A percentile compares a stretch with the other conserved stretches of the same genome.
These are phyloP conservation scores for Quercus phellos DNA, from an alignment of 331 rosid genomes.

Conservation along the genomic window DNA sequence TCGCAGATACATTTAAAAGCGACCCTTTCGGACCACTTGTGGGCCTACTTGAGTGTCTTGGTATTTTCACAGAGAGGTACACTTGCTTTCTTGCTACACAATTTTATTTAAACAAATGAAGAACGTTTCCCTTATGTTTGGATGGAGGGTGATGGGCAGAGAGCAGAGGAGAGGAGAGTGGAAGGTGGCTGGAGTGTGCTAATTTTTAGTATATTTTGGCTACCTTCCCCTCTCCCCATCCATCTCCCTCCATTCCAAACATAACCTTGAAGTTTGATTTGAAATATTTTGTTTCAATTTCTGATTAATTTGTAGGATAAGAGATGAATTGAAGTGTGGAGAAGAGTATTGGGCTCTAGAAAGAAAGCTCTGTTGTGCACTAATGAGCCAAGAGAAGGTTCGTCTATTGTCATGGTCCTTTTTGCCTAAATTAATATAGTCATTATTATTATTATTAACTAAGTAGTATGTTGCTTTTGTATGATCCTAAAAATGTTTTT, in stretches of 20 bases:
- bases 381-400: constrained; percentile 55
- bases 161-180: constrained; percentile 38
- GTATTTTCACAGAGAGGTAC: constrained; percentile 63
- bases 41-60: constrained; percentile 39
- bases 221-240: too few relatives aligned
- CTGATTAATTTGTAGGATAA: constrained; percentile 45
- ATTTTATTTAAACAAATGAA: not conserved
- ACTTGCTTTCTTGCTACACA: constrained; percentile 17
- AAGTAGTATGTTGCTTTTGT: not conserved
- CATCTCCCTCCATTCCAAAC: too few relatives aligned
- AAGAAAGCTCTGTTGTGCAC: constrained; percentile 76
- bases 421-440: not conserved
- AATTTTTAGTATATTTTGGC: too few relatives aligned
- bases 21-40: constrained; percentile 54
- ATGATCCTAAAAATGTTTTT: not conserved
- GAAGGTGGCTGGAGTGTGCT: too few relatives aligned
- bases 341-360: constrained; percentile 89
- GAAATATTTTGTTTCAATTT: constrained; percentile 17
- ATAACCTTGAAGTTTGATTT: not conserved
- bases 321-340: constrained; percentile 64
- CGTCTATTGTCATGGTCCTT: not conserved
- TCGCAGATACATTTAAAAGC: constrained; percentile 23
- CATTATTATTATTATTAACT: not conserved
- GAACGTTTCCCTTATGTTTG: not conserved
- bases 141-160: too few relatives aligned